Conservation (phyloP, 176 grass and related monocot genomes). For the Carex cristatella region DNA sequence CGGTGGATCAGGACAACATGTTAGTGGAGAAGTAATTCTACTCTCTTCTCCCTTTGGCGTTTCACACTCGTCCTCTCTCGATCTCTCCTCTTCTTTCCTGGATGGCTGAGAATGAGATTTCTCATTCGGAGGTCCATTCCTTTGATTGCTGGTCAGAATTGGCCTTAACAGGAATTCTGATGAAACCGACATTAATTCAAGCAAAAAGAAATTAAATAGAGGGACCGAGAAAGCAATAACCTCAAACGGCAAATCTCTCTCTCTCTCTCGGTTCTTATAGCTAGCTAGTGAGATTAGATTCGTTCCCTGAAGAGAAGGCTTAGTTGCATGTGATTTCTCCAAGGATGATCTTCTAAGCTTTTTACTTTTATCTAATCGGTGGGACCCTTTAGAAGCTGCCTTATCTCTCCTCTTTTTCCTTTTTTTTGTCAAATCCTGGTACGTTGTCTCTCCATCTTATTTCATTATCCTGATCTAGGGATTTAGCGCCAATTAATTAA, state of each 20-base stretch:
- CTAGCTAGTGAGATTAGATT: neutral
- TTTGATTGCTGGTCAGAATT: neutral
- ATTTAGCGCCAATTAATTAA: neutral
- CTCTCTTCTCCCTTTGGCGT: constrained; percentile 4
- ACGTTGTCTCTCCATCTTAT: neutral
- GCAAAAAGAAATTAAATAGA: neutral
- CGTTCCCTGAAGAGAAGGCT: neutral
- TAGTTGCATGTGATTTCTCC: constrained; percentile 4
- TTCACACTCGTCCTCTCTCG: neutral
- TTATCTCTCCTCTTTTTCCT: neutral
- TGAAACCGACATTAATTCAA: neutral
- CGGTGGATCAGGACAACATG: neutral
- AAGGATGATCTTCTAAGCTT: constrained; percentile 13
- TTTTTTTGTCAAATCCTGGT: neutral
- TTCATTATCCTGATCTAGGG: neutral
- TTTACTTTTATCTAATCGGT: neutral
- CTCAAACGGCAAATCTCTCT: neutral
- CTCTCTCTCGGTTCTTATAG: neutral
- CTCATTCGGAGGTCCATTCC: neutral
- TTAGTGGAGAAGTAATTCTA: neutral
- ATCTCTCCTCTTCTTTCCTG: neutral
- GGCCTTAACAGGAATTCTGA: neutral
- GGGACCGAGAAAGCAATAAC: neutral
- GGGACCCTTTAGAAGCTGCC: constrained; percentile 10
- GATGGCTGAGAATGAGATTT: neutral